Conservation (phyloP, 305 asterid genomes). For the Fraxinus baroniana region DNA sequence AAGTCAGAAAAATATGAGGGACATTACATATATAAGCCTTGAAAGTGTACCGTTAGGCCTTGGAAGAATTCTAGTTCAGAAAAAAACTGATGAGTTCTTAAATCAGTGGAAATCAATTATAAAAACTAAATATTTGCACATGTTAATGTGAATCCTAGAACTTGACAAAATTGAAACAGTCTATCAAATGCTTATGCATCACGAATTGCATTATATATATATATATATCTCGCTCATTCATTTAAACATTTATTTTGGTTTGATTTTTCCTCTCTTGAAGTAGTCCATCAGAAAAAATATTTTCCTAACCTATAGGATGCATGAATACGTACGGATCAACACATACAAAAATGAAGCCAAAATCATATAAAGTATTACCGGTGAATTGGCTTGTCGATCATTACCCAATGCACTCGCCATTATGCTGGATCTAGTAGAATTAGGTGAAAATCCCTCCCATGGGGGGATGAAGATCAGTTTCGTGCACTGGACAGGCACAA, state of each 20-base stretch:
- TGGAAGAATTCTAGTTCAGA: neutral
- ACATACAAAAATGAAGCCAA: neutral
- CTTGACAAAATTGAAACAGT: neutral
- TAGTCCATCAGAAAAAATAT: neutral
- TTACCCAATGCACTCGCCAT: constrained; percentile 57
- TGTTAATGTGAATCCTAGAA: neutral
- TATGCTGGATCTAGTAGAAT: constrained; percentile 77
- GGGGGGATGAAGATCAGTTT: constrained; percentile 91
- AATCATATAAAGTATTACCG: constrained; percentile 44
- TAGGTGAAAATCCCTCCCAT: constrained; percentile 95
- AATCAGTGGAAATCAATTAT: neutral
- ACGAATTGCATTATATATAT: neutral
- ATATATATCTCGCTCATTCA: neutral
- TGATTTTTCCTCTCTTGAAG: constrained; percentile 12
- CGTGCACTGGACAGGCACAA: constrained; percentile 85
- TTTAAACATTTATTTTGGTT: neutral
- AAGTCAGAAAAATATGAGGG: neutral
- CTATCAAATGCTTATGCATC: constrained; percentile 11
- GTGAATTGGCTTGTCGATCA: constrained; percentile 51
- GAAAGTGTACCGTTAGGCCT: neutral
- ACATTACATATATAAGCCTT: neutral
- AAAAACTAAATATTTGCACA: neutral
- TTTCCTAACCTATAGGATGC: neutral
- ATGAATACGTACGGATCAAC: constrained; percentile 9
- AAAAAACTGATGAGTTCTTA: neutral